Percentiles rank a stretch among this genome's conserved stretches.
phyloP scores from a whole-genome alignment of 2,329 filamentous ascomycete genomes.

The Fusarium oligoseptatum region DNA sequence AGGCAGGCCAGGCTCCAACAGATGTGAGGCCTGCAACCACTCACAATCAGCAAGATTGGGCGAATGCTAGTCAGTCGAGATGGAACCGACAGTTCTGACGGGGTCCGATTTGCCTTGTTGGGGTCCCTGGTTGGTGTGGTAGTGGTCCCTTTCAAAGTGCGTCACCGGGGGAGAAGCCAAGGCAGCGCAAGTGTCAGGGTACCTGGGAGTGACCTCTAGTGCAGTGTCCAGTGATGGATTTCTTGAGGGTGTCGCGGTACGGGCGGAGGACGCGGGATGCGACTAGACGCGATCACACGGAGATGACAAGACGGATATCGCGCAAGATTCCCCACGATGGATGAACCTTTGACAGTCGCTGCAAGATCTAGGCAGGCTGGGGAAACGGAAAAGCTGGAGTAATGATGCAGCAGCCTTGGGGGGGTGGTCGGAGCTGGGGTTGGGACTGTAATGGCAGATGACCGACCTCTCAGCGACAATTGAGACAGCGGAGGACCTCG shows the following conservation, averaged over 20 bases:
- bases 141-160: slow-evolving; percentile 32
- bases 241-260: slow-evolving; percentile 32
- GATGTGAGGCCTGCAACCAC: background rate
- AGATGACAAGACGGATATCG: slow-evolving; percentile 2
- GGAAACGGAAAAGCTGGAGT: slow-evolving; percentile 36
- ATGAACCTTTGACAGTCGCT: slow-evolving; percentile 12
- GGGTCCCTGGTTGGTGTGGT: slow-evolving; percentile 37
- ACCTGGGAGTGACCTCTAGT: background rate
- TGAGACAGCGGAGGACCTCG: slow-evolving; percentile 34
- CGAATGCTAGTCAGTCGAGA: slow-evolving; percentile 37
- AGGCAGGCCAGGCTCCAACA: background rate
- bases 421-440: slow-evolving; percentile 31
- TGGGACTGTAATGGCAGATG: slow-evolving; percentile 30
- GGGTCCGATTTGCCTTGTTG: slow-evolving; percentile 31
- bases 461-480: slow-evolving; percentile 36
- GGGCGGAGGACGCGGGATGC: slow-evolving; percentile 34
- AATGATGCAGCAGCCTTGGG: slow-evolving; percentile 25
- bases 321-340: slow-evolving; percentile 3
- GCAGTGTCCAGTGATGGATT: slow-evolving; percentile 23
- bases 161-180: slow-evolving; percentile 32
- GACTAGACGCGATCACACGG: slow-evolving; percentile 19
- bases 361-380: slow-evolving; percentile 14
- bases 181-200: slow-evolving; percentile 9
- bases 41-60: slow-evolving; percentile 33
- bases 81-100: slow-evolving; percentile 8